Evolutionary conservation across 441 rosid species (phyloP).

Genomic region (Aquilaria agallochum): DNA sequence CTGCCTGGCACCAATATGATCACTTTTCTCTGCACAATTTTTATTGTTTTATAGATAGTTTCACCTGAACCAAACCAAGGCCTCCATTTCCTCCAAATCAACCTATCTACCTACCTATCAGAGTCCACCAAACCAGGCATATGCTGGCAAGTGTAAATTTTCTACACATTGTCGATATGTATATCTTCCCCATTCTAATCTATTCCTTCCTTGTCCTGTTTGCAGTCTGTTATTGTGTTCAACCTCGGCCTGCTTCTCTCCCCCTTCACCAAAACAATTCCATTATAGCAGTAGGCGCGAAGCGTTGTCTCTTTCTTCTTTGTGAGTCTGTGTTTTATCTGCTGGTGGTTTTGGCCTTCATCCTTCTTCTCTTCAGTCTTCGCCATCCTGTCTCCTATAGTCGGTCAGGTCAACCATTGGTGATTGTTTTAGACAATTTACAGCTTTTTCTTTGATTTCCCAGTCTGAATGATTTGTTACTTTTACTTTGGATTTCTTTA

Average conservation of each 20-base stretch:
- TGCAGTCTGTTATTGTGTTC: constrained; percentile 31
- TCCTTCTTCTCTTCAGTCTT: constrained; percentile 3
- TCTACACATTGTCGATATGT: constrained; percentile 37
- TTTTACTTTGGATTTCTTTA: too few species aligned
- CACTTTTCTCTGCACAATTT: too few species aligned
- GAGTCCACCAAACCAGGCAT: constrained; percentile 1
- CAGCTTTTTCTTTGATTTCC: too few species aligned
- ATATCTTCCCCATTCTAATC: constrained; percentile 5
- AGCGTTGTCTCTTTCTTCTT: constrained; percentile 49
- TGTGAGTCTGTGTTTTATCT: neutral
- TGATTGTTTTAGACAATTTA: too few species aligned
- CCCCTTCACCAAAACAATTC: constrained; percentile 17
- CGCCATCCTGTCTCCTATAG: constrained; percentile 1
- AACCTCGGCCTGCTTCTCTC: constrained; percentile 78
- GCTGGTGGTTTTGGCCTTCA: neutral
- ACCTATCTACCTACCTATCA: too few species aligned
- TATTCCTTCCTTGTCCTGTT: constrained; percentile 1
- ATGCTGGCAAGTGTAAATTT: constrained; percentile 51
- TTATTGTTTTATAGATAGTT: too few species aligned
- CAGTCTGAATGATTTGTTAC: too few species aligned
- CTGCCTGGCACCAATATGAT: too few species aligned
- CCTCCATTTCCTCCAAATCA: too few species aligned
- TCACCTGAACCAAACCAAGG: too few species aligned
- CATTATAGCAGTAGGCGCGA: constrained; percentile 42
- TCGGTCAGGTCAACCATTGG: too few species aligned